These are phyloP conservation scores for Pythium graminicola DNA, from an alignment of 352 stramenopile genomes.

Conservation along the genomic window DNA sequence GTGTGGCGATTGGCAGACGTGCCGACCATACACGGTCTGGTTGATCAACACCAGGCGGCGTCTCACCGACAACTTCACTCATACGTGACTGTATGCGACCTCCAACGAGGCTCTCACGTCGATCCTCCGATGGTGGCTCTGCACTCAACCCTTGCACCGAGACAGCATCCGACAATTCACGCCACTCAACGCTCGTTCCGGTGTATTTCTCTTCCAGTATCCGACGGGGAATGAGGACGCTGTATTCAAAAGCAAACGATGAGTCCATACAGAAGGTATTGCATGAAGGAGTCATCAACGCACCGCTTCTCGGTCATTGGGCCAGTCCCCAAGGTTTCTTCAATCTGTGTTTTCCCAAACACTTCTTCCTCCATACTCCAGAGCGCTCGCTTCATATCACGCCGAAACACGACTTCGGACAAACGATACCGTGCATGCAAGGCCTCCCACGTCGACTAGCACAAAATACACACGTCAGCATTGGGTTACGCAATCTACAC, in stretches of 20 bases:
- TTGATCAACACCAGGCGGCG: constrained; percentile 10
- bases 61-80: constrained; percentile 23
- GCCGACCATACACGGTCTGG: constrained; percentile 27
- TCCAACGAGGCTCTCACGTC: constrained; percentile 11
- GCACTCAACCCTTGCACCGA: constrained; percentile 9
- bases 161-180: constrained; percentile 9
- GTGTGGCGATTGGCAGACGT: constrained; percentile 20
- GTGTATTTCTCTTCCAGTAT: constrained; percentile 17
- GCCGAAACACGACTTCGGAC: constrained; percentile 39
- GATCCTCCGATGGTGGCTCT: constrained; percentile 15
- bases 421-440: constrained; percentile 40
- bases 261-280: too few relatives aligned
- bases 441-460: constrained; percentile 45
- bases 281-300: too few relatives aligned
- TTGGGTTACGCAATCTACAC: not conserved
- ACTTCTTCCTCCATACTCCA: constrained; percentile 39
- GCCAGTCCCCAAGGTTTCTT: constrained; percentile 28
- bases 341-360: constrained; percentile 51
- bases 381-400: constrained; percentile 65
- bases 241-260: constrained; percentile 4
- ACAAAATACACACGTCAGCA: not conserved
- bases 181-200: constrained; percentile 17
- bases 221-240: constrained; percentile 19
- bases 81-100: constrained; percentile 3
- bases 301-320: not conserved